Base-by-base conservation (phyloP, 2,329 filamentous ascomycete genomes). In the Penicillium expansum region DNA sequence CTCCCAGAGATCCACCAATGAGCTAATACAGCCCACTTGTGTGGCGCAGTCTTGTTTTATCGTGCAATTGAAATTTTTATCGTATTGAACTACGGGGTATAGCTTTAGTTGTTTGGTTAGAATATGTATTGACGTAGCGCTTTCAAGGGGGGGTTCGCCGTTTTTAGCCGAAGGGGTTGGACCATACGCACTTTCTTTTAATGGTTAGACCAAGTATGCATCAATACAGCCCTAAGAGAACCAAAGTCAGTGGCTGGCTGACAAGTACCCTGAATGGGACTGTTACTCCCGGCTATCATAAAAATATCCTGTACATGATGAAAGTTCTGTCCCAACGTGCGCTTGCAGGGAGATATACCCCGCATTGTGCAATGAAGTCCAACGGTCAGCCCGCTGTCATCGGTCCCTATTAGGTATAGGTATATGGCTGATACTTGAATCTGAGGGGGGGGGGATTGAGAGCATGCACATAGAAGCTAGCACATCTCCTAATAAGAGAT, bases 11-110 rank as follows among this genome's bases (percentile, higher is more conserved):
- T 60, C 60, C 60, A 65, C 60, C 42, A 42, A 59, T 55, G 53
- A 55, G 30, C 41, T 62, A 57, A 60, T 56, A 24, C 37, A 58
- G 49, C 55, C 62, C 60, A 60, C 59, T 59, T 55, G 24, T 64
- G 63, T 66, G 63, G 62, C 63, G 61, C 63, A 66, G 61, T 58
- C 7, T 39, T 41, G 14, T 16, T 37, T n/a, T 37, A 11, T 44
- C 20, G 32, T 2, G 39, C 18, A 33, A 42, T 53, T 27, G 44
- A 50, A 49, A 45, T 11, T 24, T 24, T 54, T 20, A 7, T 20
- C 4, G 53, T 52, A 50, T 50, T 50, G 37, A 29, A 22, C 45
- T 16, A n/a, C n/a, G n/a, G n/a, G n/a, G n/a, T n/a, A 48, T 37
- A 18, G 43, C 22, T 7, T 13, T 5, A 14, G 37, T 3, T 29